Conservation (phyloP, 2,329 filamentous ascomycete genomes). For the Chaetoscypha palmicola region DNA sequence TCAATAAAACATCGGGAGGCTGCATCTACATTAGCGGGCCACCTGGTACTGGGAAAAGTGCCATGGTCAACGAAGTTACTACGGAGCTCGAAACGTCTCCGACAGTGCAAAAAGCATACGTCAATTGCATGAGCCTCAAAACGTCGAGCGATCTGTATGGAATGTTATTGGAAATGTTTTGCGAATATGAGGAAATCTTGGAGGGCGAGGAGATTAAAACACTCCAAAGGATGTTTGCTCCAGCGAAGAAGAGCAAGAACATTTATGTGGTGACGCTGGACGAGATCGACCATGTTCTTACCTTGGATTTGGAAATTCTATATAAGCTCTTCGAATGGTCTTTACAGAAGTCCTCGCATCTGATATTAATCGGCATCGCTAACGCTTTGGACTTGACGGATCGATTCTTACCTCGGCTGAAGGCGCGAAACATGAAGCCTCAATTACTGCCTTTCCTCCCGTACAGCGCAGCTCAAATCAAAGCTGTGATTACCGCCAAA, state of each 20-base stretch:
- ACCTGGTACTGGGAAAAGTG: constrained; percentile 94
- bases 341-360: constrained; percentile 67
- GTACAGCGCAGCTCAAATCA: constrained; percentile 83
- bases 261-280: constrained; percentile 84
- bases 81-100: constrained; percentile 45
- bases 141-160: constrained; percentile 78
- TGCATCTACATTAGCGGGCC: constrained; percentile 95
- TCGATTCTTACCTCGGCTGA: constrained; percentile 86
- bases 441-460: constrained; percentile 86
- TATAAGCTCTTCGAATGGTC: constrained; percentile 98
- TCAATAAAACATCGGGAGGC: constrained; percentile 56
- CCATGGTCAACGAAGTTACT: constrained; percentile 77
- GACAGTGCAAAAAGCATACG: constrained; percentile 61
- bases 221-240: constrained; percentile 65
- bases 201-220: constrained; percentile 62
- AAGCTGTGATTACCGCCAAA: constrained; percentile 75
- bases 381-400: constrained; percentile 95
- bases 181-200: constrained; percentile 49
- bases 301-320: constrained; percentile 78
- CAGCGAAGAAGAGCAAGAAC: constrained; percentile 46
- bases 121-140: constrained; percentile 98
- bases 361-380: constrained; percentile 85
- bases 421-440: constrained; percentile 86
- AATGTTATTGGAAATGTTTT: constrained; percentile 65
- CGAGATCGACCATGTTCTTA: constrained; percentile 90